These are phyloP conservation scores for Kokia cookei DNA, from an alignment of 441 rosid genomes.

Conservation along the genomic window DNA sequence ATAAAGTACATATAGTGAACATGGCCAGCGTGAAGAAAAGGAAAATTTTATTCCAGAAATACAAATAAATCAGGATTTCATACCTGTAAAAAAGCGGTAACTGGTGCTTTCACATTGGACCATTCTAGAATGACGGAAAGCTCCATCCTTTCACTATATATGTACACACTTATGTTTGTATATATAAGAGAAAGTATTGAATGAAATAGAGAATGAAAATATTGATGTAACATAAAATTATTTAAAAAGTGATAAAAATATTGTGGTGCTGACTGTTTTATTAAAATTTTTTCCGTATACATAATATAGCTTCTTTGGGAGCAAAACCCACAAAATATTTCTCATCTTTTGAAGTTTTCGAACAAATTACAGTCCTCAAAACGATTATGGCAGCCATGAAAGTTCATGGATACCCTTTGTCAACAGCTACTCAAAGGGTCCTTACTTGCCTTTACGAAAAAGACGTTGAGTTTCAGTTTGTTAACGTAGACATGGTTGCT, in stretches of 20 bases:
- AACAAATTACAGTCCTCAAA: neutral
- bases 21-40: too few species aligned
- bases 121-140: neutral
- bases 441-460: slow-evolving; percentile 54
- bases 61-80: too few species aligned
- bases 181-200: too few species aligned
- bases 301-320: too few species aligned
- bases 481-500: slow-evolving; percentile 31
- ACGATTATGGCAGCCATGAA: slow-evolving; percentile 34
- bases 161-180: neutral
- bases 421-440: slow-evolving; percentile 50
- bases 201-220: too few species aligned
- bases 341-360: neutral
- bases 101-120: neutral
- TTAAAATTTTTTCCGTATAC: too few species aligned
- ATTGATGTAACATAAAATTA: too few species aligned
- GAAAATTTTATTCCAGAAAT: too few species aligned
- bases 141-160: neutral
- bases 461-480: slow-evolving; percentile 46
- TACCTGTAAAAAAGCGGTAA: too few species aligned
- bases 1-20: too few species aligned
- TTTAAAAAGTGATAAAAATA: too few species aligned
- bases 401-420: slow-evolving; percentile 39
- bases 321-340: neutral
- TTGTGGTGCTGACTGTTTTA: too few species aligned